These are phyloP conservation scores for Populus tremula DNA, from an alignment of 345 rosid genomes.

Conservation along the genomic window DNA sequence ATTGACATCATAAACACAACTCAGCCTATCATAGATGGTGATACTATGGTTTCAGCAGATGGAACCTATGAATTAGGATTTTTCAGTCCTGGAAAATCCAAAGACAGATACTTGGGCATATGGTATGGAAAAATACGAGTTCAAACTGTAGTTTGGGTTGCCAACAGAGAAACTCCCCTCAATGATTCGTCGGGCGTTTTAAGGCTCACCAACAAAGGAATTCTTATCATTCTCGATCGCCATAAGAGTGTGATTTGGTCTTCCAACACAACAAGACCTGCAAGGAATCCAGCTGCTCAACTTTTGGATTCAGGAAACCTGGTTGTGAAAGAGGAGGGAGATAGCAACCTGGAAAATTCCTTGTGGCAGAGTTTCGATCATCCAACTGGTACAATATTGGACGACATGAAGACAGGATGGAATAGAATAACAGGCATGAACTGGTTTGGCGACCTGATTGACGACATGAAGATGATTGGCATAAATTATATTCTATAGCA, in stretches of 20 bases:
- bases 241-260: no score
- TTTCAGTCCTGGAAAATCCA: no score
- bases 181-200: no score
- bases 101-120: no score
- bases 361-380: neutral
- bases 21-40: constrained; percentile 1
- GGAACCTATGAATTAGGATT: neutral
- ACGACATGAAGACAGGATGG: neutral
- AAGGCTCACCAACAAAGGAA: no score
- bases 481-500: no score
- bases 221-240: no score
- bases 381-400: neutral
- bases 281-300: neutral
- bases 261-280: no score
- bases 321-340: neutral
- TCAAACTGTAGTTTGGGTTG: no score
- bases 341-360: neutral
- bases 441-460: constrained; percentile 6
- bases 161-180: no score
- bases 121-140: no score
- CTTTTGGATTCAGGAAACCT: neutral
- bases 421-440: neutral
- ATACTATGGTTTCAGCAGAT: neutral
- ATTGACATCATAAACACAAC: neutral
- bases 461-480: neutral